Percentiles rank a stretch among this genome's conserved stretches.
Evolutionary conservation across 768 basidiomycete genomes (phyloP).

Genomic region (Mycena galopus): DNA sequence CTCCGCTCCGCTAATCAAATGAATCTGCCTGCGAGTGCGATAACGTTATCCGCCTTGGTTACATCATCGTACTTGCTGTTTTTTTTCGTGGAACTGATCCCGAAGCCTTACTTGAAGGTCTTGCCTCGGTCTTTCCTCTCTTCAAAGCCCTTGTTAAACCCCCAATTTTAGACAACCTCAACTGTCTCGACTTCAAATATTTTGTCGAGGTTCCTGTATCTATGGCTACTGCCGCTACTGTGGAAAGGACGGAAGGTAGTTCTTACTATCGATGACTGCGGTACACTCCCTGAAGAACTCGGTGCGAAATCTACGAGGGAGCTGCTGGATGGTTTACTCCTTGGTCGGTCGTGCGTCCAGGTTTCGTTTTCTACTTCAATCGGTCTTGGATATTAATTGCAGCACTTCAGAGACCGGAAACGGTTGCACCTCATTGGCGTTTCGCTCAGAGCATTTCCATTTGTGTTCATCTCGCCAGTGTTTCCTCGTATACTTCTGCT

Average conservation of each 20-base stretch:
- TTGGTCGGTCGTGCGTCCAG: neutral
- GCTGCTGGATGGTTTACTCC: neutral
- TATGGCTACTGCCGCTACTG: conserved; percentile 23
- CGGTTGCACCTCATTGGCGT: conserved; percentile 16
- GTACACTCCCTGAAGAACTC: conserved; percentile 3
- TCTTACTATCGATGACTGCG: conserved; percentile 20
- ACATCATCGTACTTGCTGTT: neutral
- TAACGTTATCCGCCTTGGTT: neutral
- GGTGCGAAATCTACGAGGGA: neutral
- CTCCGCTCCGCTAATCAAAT: neutral
- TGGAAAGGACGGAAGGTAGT: conserved; percentile 21
- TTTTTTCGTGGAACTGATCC: neutral
- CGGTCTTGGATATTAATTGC: too few species aligned
- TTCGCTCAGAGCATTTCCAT: conserved; percentile 19
- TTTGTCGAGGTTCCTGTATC: conserved; percentile 1
- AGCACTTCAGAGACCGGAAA: neutral
- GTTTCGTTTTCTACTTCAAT: neutral
- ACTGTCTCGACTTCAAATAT: conserved; percentile 18
- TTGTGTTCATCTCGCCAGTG: conserved; percentile 14
- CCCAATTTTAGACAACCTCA: neutral
- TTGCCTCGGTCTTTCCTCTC: neutral
- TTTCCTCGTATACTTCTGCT: conserved; percentile 17
- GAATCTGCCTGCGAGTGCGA: neutral
- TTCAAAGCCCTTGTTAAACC: neutral
- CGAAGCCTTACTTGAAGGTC: neutral